Evolutionary conservation across 2,329 filamentous ascomycete species (phyloP).

Genomic region (Xylaria sp.): DNA sequence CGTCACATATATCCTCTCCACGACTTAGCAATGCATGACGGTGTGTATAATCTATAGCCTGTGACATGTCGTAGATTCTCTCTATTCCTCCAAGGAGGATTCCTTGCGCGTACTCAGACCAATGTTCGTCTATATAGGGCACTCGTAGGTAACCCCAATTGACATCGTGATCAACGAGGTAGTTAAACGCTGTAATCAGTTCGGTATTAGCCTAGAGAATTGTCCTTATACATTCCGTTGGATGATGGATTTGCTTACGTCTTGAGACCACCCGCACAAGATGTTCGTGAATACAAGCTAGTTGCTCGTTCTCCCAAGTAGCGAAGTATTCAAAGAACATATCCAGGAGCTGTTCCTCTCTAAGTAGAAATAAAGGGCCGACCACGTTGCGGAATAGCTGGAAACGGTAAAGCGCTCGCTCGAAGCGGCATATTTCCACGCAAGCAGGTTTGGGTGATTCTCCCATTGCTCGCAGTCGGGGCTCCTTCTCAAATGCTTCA

Average conservation of each 20-base stretch:
- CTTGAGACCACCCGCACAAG: constrained; percentile 16
- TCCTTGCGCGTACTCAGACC: not conserved
- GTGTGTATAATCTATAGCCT: constrained; percentile 1
- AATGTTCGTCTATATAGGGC: not conserved
- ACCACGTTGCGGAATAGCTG: constrained; percentile 37
- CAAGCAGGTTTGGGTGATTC: not conserved
- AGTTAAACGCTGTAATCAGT: constrained; percentile 13
- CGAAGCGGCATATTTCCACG: constrained; percentile 19
- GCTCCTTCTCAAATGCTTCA: constrained; percentile 8
- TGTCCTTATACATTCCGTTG: no score
- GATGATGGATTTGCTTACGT: constrained; percentile 28
- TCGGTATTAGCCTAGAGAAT: not conserved
- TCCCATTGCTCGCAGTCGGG: not conserved
- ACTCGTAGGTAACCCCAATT: constrained; percentile 21
- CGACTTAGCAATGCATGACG: constrained; percentile 14
- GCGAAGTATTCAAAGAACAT: constrained; percentile 26
- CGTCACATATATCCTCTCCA: not conserved
- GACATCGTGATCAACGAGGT: constrained; percentile 34
- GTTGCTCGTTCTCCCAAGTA: constrained; percentile 31
- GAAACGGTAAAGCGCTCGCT: constrained; percentile 35
- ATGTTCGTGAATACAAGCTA: constrained; percentile 27
- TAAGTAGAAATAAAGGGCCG: not conserved
- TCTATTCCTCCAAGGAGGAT: constrained; percentile 1
- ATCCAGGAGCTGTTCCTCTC: not conserved
- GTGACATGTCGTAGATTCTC: constrained; percentile 8